Evolutionary conservation across 129 eudicot species (phyloP), one percentile per base, ranked within the genome.

Genomic region (Artemisia argyi): DNA sequence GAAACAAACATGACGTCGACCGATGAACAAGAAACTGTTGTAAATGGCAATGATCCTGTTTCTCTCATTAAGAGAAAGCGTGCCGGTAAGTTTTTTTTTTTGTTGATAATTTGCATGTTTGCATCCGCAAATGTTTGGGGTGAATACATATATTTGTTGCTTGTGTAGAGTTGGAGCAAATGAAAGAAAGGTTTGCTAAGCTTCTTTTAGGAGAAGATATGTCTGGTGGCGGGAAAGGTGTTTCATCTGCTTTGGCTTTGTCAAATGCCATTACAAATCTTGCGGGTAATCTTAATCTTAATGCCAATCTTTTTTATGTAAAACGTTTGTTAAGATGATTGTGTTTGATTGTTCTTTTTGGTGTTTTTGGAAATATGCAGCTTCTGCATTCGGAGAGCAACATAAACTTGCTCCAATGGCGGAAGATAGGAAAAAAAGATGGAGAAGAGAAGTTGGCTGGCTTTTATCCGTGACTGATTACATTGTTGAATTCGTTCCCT

Each of bases 181-280:
- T 91, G 91, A 91, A 88, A 77, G 96, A 88, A 65, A 83, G 87
- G 79, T 91, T 88, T 72, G 81, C 96, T 2, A 91, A 91, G 73
- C 76, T 91, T 73, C 88, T 91, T 50, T 66, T 91, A 48, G 90
- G 96, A 24, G 97, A 91, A 76, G 97, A 91, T 67, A 88, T 91
- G 97, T 91, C 97, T 3, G 97, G 97, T 39, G 89, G 97, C 13
- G 97, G 97, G 3, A 88, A 91, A 67, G 97, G 97, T 24, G 97
- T 91, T 76, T 88, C 96, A 32, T 91, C 96, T 7, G 97, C 97
- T 58, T 68, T 91, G 73, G 97, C 96, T 28, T 80, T 91, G 77
- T 85, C 97, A 13, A 91, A 91, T 59, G 97, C 96, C 54, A 88
- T 91, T 39, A 91, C 97, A 18, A 91, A 91, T 83, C 93, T 91